Base-by-base conservation (phyloP, 352 stramenopile species). In the Globisporangium abappressorium region DNA sequence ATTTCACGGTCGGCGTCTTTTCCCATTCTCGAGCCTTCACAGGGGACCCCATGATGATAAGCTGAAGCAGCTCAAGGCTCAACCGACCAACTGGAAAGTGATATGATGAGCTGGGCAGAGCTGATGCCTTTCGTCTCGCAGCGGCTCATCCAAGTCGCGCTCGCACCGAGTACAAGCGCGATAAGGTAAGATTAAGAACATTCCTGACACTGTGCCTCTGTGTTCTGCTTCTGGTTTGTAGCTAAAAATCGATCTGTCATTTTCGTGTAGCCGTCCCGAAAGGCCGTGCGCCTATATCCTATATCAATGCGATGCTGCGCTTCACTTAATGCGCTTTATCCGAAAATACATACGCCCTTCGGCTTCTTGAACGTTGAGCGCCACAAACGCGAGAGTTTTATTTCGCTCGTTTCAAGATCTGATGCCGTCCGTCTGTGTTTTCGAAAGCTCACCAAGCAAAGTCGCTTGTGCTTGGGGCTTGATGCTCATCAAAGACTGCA, bases 11-110 rank as follows among this genome's bases (percentile, higher is more conserved):
- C 24, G 93, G 70, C 0, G 77, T 82, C 57, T 93, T 92, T 63
- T 95, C 87, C 87, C 87, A 95, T 64, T 95, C 84, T 5, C 87
- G 83, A 33, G 84, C 69, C 66, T 90, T 91, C 33, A 95, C 84
- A 2, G 85, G 85, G 2, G 82, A 93, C 33, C 77, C 76, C 83
- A 93, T 92, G 22, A 6, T 26, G 11, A 26, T 26, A 49, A 24
- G 24, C 24, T 43, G 53, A 22, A 36, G 7, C n/a, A 15, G 26
- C 24, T 26, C 36, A 43, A 15, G 24, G 26, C 15, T n/a, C 9
- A 57, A n/a, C 11, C 11, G 24, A 38, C 24, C 24, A 61, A 68
- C 43, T 43, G 24, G 11, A 56, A 36, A 68, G 38, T 68, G 63
- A 53, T 43, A 26, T 24, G 24, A 9, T 20, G 24, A 57, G 24